These are phyloP conservation scores for Aristolochia californica DNA, from an alignment of 164 flowering plant species.

Conservation along the genomic window DNA sequence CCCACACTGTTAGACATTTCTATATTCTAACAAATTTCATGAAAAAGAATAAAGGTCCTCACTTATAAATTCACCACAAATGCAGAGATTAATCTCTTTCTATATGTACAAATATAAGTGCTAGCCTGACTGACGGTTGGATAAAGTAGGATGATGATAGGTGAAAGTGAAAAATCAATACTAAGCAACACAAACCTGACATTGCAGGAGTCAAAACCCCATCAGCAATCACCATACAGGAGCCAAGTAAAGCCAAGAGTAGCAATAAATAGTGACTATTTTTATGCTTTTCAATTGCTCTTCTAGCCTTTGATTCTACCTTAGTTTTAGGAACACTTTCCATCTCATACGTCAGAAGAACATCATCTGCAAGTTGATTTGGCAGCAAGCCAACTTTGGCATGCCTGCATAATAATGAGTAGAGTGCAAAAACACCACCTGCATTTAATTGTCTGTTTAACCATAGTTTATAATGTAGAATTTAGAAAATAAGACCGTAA, in stretches of 20 bases:
- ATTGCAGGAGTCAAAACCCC: constrained; percentile 65
- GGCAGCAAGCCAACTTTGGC: constrained; percentile 59
- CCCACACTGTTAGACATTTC: no score
- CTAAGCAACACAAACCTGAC: constrained; percentile 33
- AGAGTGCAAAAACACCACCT: constrained; percentile 68
- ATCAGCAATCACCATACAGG: constrained; percentile 55
- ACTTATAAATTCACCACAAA: no score
- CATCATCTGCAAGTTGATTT: constrained; percentile 20
- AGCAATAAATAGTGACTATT: constrained; percentile 44
- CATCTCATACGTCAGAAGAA: constrained; percentile 20
- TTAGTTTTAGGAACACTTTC: constrained; percentile 15
- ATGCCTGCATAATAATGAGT: constrained; percentile 57
- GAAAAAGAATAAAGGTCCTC: no score
- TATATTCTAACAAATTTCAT: no score
- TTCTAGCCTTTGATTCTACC: constrained; percentile 37
- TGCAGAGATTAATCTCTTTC: no score
- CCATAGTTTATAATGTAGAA: neutral
- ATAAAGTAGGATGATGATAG: no score
- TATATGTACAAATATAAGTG: no score
- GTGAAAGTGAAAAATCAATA: neutral
- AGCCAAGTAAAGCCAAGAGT: constrained; percentile 48
- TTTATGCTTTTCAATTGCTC: constrained; percentile 36
- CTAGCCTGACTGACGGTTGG: no score
- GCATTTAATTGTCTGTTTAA: constrained; percentile 12
- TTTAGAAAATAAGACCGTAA: neutral